These are phyloP conservation scores for Tuber melanosporum DNA, from an alignment of 495 filamentous ascomycete genomes.

Conservation along the genomic window DNA sequence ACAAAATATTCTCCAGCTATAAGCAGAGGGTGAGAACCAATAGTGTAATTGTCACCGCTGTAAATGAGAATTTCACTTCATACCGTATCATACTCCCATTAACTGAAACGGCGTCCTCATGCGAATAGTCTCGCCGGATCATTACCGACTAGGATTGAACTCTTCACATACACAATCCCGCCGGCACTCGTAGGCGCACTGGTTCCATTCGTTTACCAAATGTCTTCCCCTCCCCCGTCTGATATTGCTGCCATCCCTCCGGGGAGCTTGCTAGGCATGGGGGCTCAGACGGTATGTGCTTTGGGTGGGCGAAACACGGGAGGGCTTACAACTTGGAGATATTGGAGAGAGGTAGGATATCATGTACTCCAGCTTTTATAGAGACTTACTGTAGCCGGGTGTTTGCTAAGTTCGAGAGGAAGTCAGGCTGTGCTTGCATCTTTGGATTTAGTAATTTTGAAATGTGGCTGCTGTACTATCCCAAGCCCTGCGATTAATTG, in stretches of 20 bases:
- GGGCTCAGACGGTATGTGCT: slow-evolving; percentile 14
- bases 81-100: background rate
- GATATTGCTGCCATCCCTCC: slow-evolving; percentile 20
- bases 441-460: background rate
- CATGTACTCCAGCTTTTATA: background rate
- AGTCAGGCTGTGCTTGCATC: background rate
- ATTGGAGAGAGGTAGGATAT: background rate
- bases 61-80: slow-evolving; percentile 25
- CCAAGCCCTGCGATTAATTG: background rate
- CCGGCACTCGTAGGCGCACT: slow-evolving; percentile 18
- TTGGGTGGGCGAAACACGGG: background rate
- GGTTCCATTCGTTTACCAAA: slow-evolving; percentile 19
- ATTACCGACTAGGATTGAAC: slow-evolving; percentile 14
- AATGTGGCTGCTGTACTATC: background rate
- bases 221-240: slow-evolving; percentile 9
- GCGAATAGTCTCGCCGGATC: slow-evolving; percentile 13
- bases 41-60: slow-evolving; percentile 26
- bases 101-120: background rate
- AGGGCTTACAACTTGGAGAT: slow-evolving; percentile 7
- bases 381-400: background rate
- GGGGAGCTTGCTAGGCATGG: slow-evolving; percentile 20
- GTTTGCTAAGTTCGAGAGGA: background rate
- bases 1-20: background rate
- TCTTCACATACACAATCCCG: slow-evolving; percentile 31
- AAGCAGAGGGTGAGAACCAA: background rate